A percentile compares a stretch with the other conserved stretches of the same genome.
phyloP scores from a whole-genome alignment of 495 filamentous ascomycete genomes.

The Hyaloscypha variabilis region DNA sequence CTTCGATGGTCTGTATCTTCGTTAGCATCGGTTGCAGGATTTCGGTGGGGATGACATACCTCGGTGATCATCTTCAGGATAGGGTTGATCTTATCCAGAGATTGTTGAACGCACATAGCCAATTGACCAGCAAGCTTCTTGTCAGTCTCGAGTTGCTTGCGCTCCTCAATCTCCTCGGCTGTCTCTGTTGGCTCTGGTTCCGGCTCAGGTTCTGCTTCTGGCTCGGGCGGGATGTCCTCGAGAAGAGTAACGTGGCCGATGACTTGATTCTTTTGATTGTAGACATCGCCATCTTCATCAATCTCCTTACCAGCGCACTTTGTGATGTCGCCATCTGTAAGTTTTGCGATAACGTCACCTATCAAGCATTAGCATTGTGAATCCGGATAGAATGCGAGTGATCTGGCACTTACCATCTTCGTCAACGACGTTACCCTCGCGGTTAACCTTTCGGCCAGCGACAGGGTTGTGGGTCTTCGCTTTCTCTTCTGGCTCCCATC shows the following conservation, averaged over 20 bases:
- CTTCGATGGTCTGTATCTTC: conserved; percentile 67
- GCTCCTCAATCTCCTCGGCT: conserved; percentile 51
- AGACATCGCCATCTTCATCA: conserved; percentile 83
- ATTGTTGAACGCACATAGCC: conserved; percentile 70
- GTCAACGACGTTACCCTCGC: conserved; percentile 65
- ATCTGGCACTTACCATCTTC: background rate
- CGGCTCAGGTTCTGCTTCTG: conserved; percentile 50
- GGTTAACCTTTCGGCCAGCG: conserved; percentile 77
- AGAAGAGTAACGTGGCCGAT: conserved; percentile 81
- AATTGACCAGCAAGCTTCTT: conserved; percentile 79
- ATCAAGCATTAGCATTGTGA: conserved; percentile 50
- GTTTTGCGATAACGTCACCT: conserved; percentile 74
- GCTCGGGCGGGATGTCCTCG: conserved; percentile 65
- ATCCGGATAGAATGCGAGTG: too few relatives aligned
- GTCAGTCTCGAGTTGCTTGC: conserved; percentile 66
- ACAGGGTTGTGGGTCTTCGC: conserved; percentile 68
- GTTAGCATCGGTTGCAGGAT: background rate
- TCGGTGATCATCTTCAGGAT: conserved; percentile 87
- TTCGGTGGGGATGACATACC: conserved; percentile 46
- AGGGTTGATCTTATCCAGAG: conserved; percentile 80
- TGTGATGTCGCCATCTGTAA: conserved; percentile 73
- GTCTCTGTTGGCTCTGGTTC: conserved; percentile 58
- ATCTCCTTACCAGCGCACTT: conserved; percentile 77
- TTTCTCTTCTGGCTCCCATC: conserved; percentile 79
- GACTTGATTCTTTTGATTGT: conserved; percentile 79